Evolutionary conservation across 192 early-diverging fungal genomes (phyloP).

Genomic region (Geosiphon pyriformis): DNA sequence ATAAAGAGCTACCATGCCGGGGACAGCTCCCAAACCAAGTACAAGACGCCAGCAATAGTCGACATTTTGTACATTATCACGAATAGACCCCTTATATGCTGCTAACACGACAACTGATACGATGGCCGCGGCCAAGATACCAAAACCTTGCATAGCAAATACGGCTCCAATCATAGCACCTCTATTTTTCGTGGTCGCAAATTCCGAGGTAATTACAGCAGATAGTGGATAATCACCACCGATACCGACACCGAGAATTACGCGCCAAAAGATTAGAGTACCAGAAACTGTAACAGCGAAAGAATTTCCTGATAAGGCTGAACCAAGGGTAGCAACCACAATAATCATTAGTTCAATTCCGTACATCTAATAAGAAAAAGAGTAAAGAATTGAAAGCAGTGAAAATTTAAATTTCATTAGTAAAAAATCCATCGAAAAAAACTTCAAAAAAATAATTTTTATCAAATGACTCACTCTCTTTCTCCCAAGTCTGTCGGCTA

Average conservation of each 20-base stretch:
- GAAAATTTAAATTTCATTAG: neutral
- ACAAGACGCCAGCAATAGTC: constrained; percentile 89
- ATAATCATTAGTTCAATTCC: constrained; percentile 88
- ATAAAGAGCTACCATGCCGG: constrained; percentile 74
- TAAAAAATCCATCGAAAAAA: neutral
- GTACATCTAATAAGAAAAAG: constrained; percentile 54
- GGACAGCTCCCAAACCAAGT: constrained; percentile 73
- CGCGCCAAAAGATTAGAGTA: constrained; percentile 79
- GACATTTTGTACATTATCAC: constrained; percentile 54
- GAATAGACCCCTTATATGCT: constrained; percentile 61
- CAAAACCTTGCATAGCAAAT: constrained; percentile 91
- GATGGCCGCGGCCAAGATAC: constrained; percentile 71
- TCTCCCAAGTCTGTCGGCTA: constrained; percentile 87
- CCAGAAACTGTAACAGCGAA: constrained; percentile 55
- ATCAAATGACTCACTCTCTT: constrained; percentile 41
- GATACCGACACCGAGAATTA: constrained; percentile 86
- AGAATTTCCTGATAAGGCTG: constrained; percentile 67
- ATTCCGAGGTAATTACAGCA: constrained; percentile 88
- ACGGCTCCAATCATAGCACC: constrained; percentile 79
- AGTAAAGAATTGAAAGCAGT: neutral
- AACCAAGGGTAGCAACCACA: constrained; percentile 79
- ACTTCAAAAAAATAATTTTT: neutral
- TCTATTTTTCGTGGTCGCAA: constrained; percentile 67
- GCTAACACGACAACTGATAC: constrained; percentile 63
- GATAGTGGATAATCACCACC: constrained; percentile 96